These are phyloP conservation scores for Penicillium soppii DNA, from an alignment of 495 filamentous ascomycete genomes.

Conservation along the genomic window DNA sequence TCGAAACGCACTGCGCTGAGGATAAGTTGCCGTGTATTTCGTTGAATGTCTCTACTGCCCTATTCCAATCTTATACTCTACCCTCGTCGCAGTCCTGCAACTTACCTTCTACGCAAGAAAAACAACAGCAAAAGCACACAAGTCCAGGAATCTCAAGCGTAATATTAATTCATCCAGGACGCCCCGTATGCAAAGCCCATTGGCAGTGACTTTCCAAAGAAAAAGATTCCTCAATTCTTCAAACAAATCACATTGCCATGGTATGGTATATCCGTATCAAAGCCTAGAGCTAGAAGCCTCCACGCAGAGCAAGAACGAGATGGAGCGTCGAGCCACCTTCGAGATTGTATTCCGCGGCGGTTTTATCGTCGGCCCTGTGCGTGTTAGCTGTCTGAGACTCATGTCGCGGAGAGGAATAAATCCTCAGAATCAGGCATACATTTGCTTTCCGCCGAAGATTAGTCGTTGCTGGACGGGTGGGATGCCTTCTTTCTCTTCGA, in stretches of 20 bases:
- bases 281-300: slow-evolving; percentile 50
- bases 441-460: slow-evolving; percentile 96
- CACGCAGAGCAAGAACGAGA: slow-evolving; percentile 89
- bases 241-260: slow-evolving; percentile 17
- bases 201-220: background rate
- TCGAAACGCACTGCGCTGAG: too few relatives aligned
- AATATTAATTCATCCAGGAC: background rate
- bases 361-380: slow-evolving; percentile 85
- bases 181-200: slow-evolving; percentile 1
- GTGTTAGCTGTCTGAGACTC: background rate
- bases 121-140: background rate
- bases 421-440: slow-evolving; percentile 54
- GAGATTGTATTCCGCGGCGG: slow-evolving; percentile 79
- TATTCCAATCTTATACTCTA: too few relatives aligned
- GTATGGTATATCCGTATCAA: slow-evolving; percentile 17
- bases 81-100: too few relatives aligned
- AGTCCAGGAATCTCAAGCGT: background rate
- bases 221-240: background rate
- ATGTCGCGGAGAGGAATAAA: background rate
- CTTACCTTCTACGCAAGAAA: background rate
- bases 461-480: slow-evolving; percentile 95
- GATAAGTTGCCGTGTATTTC: too few relatives aligned
- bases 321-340: slow-evolving; percentile 93
- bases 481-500: slow-evolving; percentile 98
- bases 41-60: too few relatives aligned